Evolutionary conservation across 306 rosid genomes (phyloP), one percentile per base, ranked within the genome.

Genomic region (Vigna trinervia): DNA sequence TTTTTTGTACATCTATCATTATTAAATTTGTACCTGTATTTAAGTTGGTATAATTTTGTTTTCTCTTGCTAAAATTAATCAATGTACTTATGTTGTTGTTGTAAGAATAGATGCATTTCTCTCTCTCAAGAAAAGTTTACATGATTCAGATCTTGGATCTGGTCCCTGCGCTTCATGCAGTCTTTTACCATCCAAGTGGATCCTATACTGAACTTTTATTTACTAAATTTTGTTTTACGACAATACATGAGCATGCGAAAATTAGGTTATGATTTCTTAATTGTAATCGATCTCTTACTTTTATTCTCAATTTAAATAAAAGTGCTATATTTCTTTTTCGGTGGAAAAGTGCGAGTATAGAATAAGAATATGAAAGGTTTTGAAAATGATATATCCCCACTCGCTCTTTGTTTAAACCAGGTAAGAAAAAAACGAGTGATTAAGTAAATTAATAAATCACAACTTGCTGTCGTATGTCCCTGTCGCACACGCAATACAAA

Each of bases 91-190:
- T 4, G 14, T 1, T 36, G 0, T 43, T 46, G 14, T 43, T 46
- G 14, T 43, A 13, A 30, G 12, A 78, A 78, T 34, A 1, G 41
- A 15, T 59, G 13, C 12, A 5, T 47, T 22, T 78, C 20, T 69
- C 61, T 69, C 69, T 77, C 32, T 69, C 51, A 69, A 46, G 62
- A 47, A 46, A 46, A 48, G 39, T 13, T 46, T 38, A 41, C 45
- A 41, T 54, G 53, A 70, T 79, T n/a, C 22, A 72, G 72, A 72
- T 72, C 66, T 63, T 71, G 83, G 58, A 61, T 79, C 67, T 38
- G 30, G 47, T 62, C 67, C 62, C 11, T 5, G 52, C 5, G 46
- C 71, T 58, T 71, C 53, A 46, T 12, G 26, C 36, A 46, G 36
- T 58, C 30, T 32, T 12, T 68, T 56, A 28, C 43, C 50, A 58